Evolutionary conservation across 2,329 filamentous ascomycete species (phyloP).

Genomic region (Cucurbitaria berberidis): DNA sequence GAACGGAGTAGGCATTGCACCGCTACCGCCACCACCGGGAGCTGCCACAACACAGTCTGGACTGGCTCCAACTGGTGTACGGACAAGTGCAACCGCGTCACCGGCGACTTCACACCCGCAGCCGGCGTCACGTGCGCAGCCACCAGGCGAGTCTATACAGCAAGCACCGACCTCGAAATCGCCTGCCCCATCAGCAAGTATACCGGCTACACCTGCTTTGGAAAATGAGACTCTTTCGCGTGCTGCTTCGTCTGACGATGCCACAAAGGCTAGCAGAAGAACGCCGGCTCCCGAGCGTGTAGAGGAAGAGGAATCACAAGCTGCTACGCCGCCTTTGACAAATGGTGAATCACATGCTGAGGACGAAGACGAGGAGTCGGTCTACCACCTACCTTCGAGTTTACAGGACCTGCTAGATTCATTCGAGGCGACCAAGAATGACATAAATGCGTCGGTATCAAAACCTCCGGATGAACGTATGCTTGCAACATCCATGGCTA

Average conservation of each 20-base stretch:
- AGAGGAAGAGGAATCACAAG: constrained; percentile 44
- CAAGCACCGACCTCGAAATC: constrained; percentile 57
- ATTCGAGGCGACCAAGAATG: constrained; percentile 81
- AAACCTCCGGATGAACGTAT: constrained; percentile 73
- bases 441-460: constrained; percentile 63
- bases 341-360: constrained; percentile 62
- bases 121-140: constrained; percentile 47
- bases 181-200: constrained; percentile 54
- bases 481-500: constrained; percentile 75
- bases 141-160: constrained; percentile 46
- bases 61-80: constrained; percentile 59
- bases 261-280: constrained; percentile 32
- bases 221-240: constrained; percentile 51
- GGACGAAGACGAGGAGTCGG: constrained; percentile 73
- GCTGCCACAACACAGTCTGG: constrained; percentile 49
- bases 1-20: constrained; percentile 87
- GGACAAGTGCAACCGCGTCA: constrained; percentile 64
- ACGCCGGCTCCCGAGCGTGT: constrained; percentile 37
- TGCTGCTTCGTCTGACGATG: constrained; percentile 40
- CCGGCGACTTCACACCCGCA: constrained; percentile 50
- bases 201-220: constrained; percentile 55
- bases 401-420: constrained; percentile 90
- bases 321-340: constrained; percentile 50
- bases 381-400: constrained; percentile 89
- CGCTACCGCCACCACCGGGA: constrained; percentile 87